A percentile compares a stretch with the other conserved stretches of the same genome.
Conservation (phyloP, 73 alveolate genomes). For the Tetrahymena thermophila region DNA sequence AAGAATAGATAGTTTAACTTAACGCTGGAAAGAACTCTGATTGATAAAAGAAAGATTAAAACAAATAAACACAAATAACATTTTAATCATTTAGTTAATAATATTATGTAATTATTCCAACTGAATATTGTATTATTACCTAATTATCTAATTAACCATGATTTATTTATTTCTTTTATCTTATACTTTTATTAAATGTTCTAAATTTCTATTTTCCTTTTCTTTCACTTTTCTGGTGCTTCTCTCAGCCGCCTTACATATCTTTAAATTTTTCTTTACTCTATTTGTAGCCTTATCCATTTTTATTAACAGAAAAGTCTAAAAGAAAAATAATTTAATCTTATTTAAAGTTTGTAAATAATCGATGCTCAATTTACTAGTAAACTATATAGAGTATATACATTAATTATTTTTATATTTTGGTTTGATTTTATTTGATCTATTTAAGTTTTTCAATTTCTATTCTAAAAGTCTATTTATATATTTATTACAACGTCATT, state of each 20-base stretch:
- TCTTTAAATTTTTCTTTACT: no score
- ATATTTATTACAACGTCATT: no score
- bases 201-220: not conserved
- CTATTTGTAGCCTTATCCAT: not conserved
- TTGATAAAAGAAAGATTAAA: no score
- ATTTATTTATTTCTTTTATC: no score
- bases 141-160: not conserved
- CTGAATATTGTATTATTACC: not conserved
- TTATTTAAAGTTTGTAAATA: no score
- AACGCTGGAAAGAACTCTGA: no score
- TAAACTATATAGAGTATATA: no score
- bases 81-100: not conserved
- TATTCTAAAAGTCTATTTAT: not conserved
- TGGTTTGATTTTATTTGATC: not conserved
- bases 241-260: not conserved
- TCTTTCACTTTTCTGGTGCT: not conserved
- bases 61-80: not conserved
- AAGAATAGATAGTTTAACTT: not conserved
- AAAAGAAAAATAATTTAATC: no score
- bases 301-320: no score
- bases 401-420: no score
- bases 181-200: no score
- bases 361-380: no score
- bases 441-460: not conserved
- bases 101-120: not conserved